Base-by-base conservation (phyloP, 148 eudicot genomes). In the Chenopodium quinoa region DNA sequence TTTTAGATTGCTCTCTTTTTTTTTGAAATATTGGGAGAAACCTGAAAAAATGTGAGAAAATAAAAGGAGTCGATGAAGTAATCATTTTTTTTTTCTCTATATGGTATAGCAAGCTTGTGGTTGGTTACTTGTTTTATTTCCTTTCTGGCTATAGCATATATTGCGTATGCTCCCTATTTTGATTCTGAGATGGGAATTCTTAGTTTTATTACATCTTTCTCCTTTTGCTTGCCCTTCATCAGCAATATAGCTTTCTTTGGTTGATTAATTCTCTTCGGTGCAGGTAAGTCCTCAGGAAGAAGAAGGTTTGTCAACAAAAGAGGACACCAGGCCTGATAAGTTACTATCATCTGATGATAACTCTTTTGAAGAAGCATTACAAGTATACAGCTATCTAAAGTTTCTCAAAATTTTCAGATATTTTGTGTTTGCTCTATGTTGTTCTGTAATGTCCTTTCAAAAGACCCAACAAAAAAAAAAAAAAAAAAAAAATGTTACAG, bases 301-400 rank as follows among this genome's bases (percentile, higher is more conserved):
- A 60, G 78, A 82, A 80, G 79, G 68, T 65, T 68, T 83, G 81
- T 23, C 80, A 67, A 73, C 74, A 9, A 87, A 65, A 78, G 79
- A 73, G 62, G 89, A 77, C 81, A 74, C 77, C 29, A 17, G 71
- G 80, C 79, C 75, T 62, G 86, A 76, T 68, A 86, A 83, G 80
- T 48, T 62, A 23, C 58, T 73, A 47, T 75, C 75, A 71, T 37
- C 66, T 50, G 85, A 85, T 60, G 90, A 78, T 65, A 71, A 52
- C 75, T 82, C 73, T 78, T 75, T 56, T 79, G 88, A 82, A 78
- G 90, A 84, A 80, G 66, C 79, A 79, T 90, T 82, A 79, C 97
- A 93, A 94, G 98, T 95, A 85, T 50, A 64, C 37, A 50, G 9
- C 70, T 40, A 46, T 46, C 29, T 70, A 19, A 29, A 8, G 31